phyloP scores from a whole-genome alignment of 2,329 filamentous ascomycete genomes.

The Hypoxylon sp. region DNA sequence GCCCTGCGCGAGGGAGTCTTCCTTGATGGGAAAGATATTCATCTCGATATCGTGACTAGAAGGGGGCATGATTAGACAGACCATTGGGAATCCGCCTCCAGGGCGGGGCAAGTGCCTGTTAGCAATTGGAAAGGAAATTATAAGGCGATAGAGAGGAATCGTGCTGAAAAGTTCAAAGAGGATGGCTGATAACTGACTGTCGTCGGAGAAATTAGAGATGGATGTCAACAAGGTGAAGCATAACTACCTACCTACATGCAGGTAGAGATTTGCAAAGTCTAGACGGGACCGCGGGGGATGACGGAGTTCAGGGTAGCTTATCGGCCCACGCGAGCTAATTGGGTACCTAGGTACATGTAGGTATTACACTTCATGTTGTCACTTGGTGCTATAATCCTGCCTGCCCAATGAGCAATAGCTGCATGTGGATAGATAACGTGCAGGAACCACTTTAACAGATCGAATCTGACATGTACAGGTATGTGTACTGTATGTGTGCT shows the following conservation, averaged over 20 bases:
- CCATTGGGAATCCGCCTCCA: constrained; percentile 38
- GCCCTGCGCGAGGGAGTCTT: constrained; percentile 66
- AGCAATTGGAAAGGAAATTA: constrained; percentile 1
- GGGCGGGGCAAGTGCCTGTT: constrained; percentile 33
- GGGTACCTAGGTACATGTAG: not conserved
- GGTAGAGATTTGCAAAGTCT: constrained; percentile 1
- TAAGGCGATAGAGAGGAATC: not conserved
- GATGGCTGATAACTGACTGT: not conserved
- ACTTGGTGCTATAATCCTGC: not conserved
- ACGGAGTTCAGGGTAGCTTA: constrained; percentile 18
- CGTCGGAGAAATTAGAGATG: not conserved
- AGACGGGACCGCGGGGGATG: constrained; percentile 1
- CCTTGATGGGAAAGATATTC: constrained; percentile 69
- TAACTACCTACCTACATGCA: no score
- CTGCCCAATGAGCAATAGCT: not conserved
- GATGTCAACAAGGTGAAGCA: constrained; percentile 1
- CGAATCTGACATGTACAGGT: no score
- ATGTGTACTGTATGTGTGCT: no score
- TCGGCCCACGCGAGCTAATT: constrained; percentile 22
- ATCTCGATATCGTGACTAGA: constrained; percentile 61
- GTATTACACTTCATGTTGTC: not conserved
- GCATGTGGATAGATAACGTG: constrained; percentile 25
- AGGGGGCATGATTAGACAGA: constrained; percentile 54
- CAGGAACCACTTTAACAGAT: constrained; percentile 15
- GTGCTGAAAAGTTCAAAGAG: not conserved